Conservation (phyloP, 2,329 filamentous ascomycete species). For the Apiospora malaysiana region DNA sequence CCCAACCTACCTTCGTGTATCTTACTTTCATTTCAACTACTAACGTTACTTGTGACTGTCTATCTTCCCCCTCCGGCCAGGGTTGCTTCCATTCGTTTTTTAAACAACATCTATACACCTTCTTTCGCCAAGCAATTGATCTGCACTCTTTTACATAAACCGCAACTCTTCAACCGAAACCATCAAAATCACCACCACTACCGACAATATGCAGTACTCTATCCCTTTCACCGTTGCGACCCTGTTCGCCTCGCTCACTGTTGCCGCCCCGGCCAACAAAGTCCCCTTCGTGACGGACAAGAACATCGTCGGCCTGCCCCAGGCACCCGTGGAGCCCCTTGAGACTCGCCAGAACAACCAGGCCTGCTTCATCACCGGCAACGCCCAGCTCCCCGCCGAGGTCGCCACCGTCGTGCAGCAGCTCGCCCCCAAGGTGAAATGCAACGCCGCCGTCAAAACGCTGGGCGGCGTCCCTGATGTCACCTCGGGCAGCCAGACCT, state of each 20-base stretch:
- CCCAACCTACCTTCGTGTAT: slow-evolving; percentile 13
- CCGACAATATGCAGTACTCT: slow-evolving; percentile 22
- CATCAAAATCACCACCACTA: neutral
- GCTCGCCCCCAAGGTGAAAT: slow-evolving; percentile 54
- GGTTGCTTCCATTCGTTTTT: slow-evolving; percentile 24
- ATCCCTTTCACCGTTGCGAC: slow-evolving; percentile 18
- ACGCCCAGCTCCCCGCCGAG: slow-evolving; percentile 55
- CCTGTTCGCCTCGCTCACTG: slow-evolving; percentile 22
- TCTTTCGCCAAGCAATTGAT: slow-evolving; percentile 19
- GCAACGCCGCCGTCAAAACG: slow-evolving; percentile 53
- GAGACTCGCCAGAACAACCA: slow-evolving; percentile 13
- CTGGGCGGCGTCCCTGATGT: slow-evolving; percentile 63
- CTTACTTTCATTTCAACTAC: slow-evolving; percentile 21
- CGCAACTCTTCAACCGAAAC: neutral
- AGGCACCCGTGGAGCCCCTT: slow-evolving; percentile 20
- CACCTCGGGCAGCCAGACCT: slow-evolving; percentile 53
- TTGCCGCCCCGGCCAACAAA: slow-evolving; percentile 18
- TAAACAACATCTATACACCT: slow-evolving; percentile 2
- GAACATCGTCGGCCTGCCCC: slow-evolving; percentile 6
- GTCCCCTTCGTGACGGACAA: slow-evolving; percentile 24
- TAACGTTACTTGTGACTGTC: slow-evolving; percentile 12
- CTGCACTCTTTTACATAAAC: neutral
- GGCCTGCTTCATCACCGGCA: slow-evolving; percentile 61
- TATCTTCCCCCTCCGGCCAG: slow-evolving; percentile 25
- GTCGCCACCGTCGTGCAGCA: slow-evolving; percentile 48